Evolutionary conservation across 179 eudicot species (phyloP), one percentile per base, ranked within the genome.

Genomic region (Silene noctiflora): DNA sequence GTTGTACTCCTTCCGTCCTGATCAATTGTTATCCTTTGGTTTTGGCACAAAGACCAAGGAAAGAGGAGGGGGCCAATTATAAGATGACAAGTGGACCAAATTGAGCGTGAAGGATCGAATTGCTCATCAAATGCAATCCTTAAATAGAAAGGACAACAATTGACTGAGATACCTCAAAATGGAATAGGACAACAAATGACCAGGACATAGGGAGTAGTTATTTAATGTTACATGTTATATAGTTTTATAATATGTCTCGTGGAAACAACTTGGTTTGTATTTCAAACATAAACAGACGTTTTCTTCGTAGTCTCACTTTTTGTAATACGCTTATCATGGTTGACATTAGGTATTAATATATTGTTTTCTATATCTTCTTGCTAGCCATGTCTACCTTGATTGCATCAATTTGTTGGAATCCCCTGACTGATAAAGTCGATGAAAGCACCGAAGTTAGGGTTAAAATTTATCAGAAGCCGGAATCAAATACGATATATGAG

Each of bases 371-470:
- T 44, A 68, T 83, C 35, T 73, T 73, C 79, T 80, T 82, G 76
- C 71, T 95, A 95, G 99, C 88, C 71, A 86, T 91, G 92, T 80
- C 90, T 63, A 81, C 72, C 55, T 77, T 91, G 79, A 95, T 88
- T 20, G 87, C 98, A 78, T 89, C 97, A 27, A 81, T 95, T 35
- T 93, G 98, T 78, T 95, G 98, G 99, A 95, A 93, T 82, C 87
- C 91, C 81, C 82, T 95, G 85, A 93, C 94, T 83, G 94, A 95
- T 82, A 95, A 87, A 86, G 81, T 90, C 29, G 98, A 93, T 87
- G 99, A 95, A 69, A 83, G 82, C 71, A 89, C 93, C 73, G 99
- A 95, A 71, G 82, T 93, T 27, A 87, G 90, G 51, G 85, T 93
- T 76, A 93, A 89, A 83, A 88, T 95, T 64, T 93, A 91, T 85